phyloP scores from a whole-genome alignment of 805 yeast species.

The Wickerhamomyces alni region DNA sequence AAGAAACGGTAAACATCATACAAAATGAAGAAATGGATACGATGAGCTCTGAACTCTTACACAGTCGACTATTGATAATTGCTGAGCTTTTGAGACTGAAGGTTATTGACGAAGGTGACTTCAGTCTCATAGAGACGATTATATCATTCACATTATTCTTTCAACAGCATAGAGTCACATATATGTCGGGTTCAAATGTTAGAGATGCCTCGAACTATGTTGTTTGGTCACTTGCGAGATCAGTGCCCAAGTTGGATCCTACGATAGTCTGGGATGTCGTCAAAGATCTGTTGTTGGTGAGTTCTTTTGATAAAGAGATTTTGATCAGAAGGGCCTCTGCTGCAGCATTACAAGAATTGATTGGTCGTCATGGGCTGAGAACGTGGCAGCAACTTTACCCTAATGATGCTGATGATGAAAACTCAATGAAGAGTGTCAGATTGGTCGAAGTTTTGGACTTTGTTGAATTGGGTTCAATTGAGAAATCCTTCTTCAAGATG shows the following conservation, averaged over 20 bases:
- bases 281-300: constrained; percentile 36
- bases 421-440: constrained; percentile 35
- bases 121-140: constrained; percentile 21
- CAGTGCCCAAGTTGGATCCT: constrained; percentile 22
- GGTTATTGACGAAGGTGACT: constrained; percentile 6
- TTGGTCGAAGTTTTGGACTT: constrained; percentile 58
- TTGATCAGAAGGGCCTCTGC: constrained; percentile 74
- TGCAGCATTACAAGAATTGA: constrained; percentile 80
- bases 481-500: constrained; percentile 33
- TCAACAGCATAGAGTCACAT: constrained; percentile 48
- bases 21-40: constrained; percentile 25
- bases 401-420: constrained; percentile 11
- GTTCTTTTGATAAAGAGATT: constrained; percentile 69
- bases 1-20: constrained; percentile 20
- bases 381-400: constrained; percentile 25
- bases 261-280: constrained; percentile 18
- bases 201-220: constrained; percentile 84
- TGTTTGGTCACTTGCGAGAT: constrained; percentile 68
- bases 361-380: constrained; percentile 64
- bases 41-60: constrained; percentile 26
- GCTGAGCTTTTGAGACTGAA: constrained; percentile 26
- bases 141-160: constrained; percentile 45
- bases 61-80: constrained; percentile 27
- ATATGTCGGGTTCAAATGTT: constrained; percentile 57
- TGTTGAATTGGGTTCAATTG: constrained; percentile 37